Evolutionary conservation across 2,329 filamentous ascomycete species (phyloP).

Genomic region (Cytospora mali): DNA sequence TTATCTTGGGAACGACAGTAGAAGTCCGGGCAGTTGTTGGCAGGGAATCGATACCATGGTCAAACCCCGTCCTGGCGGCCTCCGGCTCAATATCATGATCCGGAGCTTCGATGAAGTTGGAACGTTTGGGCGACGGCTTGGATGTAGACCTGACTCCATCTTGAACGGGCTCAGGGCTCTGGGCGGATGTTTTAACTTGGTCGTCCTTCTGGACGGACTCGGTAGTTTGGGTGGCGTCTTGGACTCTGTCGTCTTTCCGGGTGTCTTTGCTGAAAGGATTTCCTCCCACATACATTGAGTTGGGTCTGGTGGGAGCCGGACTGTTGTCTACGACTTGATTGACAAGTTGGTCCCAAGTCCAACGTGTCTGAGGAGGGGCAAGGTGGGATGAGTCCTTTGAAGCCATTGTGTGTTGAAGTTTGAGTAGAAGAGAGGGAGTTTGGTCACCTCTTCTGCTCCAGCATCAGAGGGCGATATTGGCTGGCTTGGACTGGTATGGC

Average conservation of each 20-base stretch:
- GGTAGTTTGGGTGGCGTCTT: background rate
- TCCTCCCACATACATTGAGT: background rate
- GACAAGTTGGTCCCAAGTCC: background rate
- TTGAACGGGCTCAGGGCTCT: background rate
- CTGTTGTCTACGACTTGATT: background rate
- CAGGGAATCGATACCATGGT: background rate
- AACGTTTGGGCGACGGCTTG: background rate
- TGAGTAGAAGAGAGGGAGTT: background rate
- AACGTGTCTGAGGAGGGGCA: background rate
- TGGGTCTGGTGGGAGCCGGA: background rate
- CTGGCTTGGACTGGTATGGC: background rate
- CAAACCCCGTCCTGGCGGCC: too few species aligned
- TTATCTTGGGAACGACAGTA: slow-evolving; percentile 3
- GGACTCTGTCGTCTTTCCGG: background rate
- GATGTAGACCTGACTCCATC: background rate
- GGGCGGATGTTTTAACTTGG: too few species aligned
- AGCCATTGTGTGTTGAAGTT: background rate
- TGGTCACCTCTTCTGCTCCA: background rate
- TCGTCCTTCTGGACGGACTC: background rate
- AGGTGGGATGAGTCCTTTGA: background rate
- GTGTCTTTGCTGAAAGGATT: background rate
- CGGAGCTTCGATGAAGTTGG: background rate
- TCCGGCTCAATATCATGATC: background rate
- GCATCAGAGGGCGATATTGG: background rate
- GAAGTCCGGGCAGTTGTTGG: background rate